phyloP scores from a whole-genome alignment of 2,329 filamentous ascomycete species.

The Phyllosticta ampelicida region DNA sequence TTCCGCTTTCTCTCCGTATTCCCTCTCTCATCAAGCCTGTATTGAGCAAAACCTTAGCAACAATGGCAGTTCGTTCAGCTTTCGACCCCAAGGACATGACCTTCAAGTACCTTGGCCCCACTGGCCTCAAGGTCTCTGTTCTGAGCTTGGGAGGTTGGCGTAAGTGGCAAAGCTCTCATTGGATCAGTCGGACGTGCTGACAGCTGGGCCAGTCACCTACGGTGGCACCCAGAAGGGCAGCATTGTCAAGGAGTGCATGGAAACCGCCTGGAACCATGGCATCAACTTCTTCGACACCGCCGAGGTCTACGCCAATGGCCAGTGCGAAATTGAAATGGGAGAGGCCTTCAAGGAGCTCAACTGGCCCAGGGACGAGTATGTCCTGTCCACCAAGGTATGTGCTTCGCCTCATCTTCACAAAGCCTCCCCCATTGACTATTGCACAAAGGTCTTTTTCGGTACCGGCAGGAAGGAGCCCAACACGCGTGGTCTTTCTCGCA shows the following conservation, averaged over 20 bases:
- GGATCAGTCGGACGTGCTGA: background rate
- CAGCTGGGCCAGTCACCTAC: constrained; percentile 25
- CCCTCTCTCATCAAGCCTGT: background rate
- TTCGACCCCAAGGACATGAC: constrained; percentile 42
- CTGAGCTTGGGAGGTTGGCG: constrained; percentile 37
- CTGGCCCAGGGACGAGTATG: constrained; percentile 39
- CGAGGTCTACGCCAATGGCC: constrained; percentile 46
- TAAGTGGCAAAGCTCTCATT: constrained; percentile 5
- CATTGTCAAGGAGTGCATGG: constrained; percentile 41
- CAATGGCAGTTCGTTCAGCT: constrained; percentile 31
- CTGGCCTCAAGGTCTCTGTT: constrained; percentile 41
- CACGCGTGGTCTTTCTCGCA: constrained; percentile 32
- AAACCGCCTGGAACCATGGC: constrained; percentile 39
- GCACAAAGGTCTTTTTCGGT: constrained; percentile 41
- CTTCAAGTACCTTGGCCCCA: constrained; percentile 35
- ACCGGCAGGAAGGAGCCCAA: constrained; percentile 49
- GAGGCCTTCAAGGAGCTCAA: constrained; percentile 36
- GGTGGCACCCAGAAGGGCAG: constrained; percentile 40
- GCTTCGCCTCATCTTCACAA: background rate
- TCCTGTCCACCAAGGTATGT: constrained; percentile 23
- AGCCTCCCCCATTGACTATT: background rate
- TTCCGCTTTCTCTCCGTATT: background rate
- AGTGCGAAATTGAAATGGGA: constrained; percentile 52
- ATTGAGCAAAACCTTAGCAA: background rate
- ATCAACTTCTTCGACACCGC: constrained; percentile 43